A percentile compares a stretch with the other conserved stretches of the same genome.
Evolutionary conservation across 352 stramenopile species (phyloP).

Genomic region (Pythium biforme): DNA sequence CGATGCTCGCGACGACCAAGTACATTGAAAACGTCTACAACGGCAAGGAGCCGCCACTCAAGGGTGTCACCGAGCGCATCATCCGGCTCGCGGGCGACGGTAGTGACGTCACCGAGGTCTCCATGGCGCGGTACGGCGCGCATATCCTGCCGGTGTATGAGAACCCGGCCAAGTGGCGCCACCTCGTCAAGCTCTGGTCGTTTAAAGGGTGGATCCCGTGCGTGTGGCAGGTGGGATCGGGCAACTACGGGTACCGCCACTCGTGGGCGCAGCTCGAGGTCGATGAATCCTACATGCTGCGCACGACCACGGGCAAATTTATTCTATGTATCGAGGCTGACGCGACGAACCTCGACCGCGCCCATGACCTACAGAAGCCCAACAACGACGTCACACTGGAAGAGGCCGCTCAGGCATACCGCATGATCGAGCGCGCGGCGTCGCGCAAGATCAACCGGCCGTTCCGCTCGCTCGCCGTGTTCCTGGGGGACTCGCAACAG

Average conservation of each 20-base stretch:
- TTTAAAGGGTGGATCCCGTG: slow-evolving; percentile 53
- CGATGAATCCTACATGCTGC: slow-evolving; percentile 53
- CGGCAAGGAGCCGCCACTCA: slow-evolving; percentile 46
- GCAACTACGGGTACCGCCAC: slow-evolving; percentile 61
- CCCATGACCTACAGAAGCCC: slow-evolving; percentile 41
- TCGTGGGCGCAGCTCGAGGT: slow-evolving; percentile 50
- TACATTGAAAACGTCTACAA: slow-evolving; percentile 55
- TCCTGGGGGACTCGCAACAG: slow-evolving; percentile 55
- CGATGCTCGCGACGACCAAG: slow-evolving; percentile 39
- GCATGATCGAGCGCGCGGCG: slow-evolving; percentile 52
- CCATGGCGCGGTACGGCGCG: slow-evolving; percentile 57
- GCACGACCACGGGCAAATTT: slow-evolving; percentile 61
- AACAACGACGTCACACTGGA: slow-evolving; percentile 53
- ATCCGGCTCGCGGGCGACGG: slow-evolving; percentile 53
- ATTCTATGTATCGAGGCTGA: slow-evolving; percentile 68
- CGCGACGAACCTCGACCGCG: slow-evolving; percentile 47
- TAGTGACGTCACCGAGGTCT: slow-evolving; percentile 67
- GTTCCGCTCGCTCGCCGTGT: slow-evolving; percentile 56
- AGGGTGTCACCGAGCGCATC: slow-evolving; percentile 55
- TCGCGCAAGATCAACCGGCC: slow-evolving; percentile 40
- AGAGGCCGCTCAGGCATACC: slow-evolving; percentile 60
- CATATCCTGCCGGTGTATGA: slow-evolving; percentile 70
- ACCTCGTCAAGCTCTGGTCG: slow-evolving; percentile 54
- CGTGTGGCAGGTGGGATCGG: slow-evolving; percentile 48
- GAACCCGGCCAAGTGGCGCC: slow-evolving; percentile 39